Percentiles rank a stretch among this genome's conserved stretches.
Conservation (phyloP, 208 protist genomes). For the Trypanosoma theileri region DNA sequence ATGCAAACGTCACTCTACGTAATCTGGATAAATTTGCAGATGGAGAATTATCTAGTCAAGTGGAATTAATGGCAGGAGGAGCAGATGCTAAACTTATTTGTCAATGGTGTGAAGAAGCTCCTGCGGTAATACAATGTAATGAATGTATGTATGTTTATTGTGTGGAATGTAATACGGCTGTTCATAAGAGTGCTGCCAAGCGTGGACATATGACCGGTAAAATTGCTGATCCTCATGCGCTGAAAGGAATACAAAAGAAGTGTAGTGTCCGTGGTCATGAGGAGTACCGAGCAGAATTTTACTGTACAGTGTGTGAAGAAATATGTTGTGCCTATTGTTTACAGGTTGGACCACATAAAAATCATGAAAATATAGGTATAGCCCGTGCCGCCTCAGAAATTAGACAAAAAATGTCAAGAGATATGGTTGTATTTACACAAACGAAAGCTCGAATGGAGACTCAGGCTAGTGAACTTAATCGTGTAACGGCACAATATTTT, state of each 20-base stretch:
- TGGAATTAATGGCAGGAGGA: slow-evolving; percentile 41
- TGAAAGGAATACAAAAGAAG: slow-evolving; percentile 40
- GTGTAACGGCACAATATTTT: slow-evolving; percentile 52
- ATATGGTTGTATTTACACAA: slow-evolving; percentile 47
- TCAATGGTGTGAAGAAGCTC: slow-evolving; percentile 75
- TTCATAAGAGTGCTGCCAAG: slow-evolving; percentile 78
- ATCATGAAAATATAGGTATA: slow-evolving; percentile 52
- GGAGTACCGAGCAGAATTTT: slow-evolving; percentile 84
- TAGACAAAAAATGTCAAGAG: slow-evolving; percentile 56
- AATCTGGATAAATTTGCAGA: slow-evolving; percentile 48
- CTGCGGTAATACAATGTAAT: slow-evolving; percentile 58
- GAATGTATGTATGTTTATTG: slow-evolving; percentile 77
- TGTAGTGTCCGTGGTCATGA: slow-evolving; percentile 64
- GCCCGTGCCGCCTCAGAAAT: slow-evolving; percentile 53
- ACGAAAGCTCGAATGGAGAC: slow-evolving; percentile 48
- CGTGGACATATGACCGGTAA: slow-evolving; percentile 46
- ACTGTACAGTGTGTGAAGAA: slow-evolving; percentile 63
- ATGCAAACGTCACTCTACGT: slow-evolving; percentile 28
- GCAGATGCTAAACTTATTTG: slow-evolving; percentile 40
- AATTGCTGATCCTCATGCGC: slow-evolving; percentile 35
- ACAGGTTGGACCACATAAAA: slow-evolving; percentile 67
- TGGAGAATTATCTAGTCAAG: slow-evolving; percentile 40
- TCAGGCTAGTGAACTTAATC: slow-evolving; percentile 68
- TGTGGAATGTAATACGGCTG: slow-evolving; percentile 57
- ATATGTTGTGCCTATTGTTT: slow-evolving; percentile 90